These are phyloP conservation scores for Cutaneotrichosporon arboriforme DNA, from an alignment of 1,284 basidiomycete species.

Conservation along the genomic window DNA sequence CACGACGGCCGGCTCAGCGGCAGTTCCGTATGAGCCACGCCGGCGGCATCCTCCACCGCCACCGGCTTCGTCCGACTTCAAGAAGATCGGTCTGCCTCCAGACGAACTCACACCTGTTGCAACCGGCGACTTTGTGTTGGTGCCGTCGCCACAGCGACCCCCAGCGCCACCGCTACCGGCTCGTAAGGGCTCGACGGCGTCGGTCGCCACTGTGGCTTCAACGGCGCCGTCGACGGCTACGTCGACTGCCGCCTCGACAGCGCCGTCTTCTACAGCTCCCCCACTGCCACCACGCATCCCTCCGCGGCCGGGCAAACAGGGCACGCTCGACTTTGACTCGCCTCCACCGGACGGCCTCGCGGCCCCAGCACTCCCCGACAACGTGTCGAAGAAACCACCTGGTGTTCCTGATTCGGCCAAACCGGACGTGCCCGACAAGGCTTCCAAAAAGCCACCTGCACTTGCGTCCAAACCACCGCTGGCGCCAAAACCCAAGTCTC, in stretches of 20 bases:
- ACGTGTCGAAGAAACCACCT: neutral
- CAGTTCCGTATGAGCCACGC: conserved; percentile 11
- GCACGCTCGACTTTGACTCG: conserved; percentile 15
- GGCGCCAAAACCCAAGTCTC: neutral
- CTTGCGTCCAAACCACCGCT: neutral
- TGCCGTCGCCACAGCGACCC: conserved; percentile 19
- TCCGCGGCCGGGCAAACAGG: neutral
- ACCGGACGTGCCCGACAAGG: neutral
- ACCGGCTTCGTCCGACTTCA: conserved; percentile 14
- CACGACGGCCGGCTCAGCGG: neutral
- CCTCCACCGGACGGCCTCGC: conserved; percentile 6
- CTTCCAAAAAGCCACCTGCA: neutral
- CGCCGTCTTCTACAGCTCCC: neutral
- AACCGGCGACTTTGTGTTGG: conserved; percentile 40
- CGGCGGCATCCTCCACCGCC: conserved; percentile 4
- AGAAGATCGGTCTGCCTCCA: conserved; percentile 12
- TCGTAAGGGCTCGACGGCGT: neutral
- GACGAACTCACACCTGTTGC: conserved; percentile 29
- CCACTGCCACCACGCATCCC: neutral
- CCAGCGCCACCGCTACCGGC: conserved; percentile 5
- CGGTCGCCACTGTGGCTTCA: neutral
- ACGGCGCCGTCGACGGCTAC: neutral
- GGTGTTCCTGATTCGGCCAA: neutral
- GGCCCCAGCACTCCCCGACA: conserved; percentile 10
- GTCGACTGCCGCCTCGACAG: neutral